A percentile compares a stretch with the other conserved stretches of the same genome.
Evolutionary conservation across 2,329 filamentous ascomycete species (phyloP).

Genomic region (Fusarium austroafricanum): DNA sequence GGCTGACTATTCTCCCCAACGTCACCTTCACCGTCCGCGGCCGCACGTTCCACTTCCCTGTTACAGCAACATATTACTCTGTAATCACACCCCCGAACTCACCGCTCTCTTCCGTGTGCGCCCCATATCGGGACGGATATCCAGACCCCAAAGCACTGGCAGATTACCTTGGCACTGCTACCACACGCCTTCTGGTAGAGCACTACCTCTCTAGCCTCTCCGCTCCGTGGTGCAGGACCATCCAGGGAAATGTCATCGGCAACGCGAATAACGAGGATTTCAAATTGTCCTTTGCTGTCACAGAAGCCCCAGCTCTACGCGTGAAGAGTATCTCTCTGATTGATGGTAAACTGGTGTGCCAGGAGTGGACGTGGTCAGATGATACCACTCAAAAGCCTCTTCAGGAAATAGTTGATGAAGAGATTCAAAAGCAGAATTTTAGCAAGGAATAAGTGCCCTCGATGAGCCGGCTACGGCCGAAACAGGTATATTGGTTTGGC

Average conservation of each 20-base stretch:
- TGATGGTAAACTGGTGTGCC: conserved; percentile 25
- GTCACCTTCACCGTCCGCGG: conserved; percentile 57
- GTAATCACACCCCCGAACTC: conserved; percentile 54
- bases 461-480: neutral
- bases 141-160: conserved; percentile 57
- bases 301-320: conserved; percentile 36
- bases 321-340: conserved; percentile 37
- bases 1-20: conserved; percentile 59
- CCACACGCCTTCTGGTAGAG: conserved; percentile 55
- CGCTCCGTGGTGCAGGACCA: conserved; percentile 46
- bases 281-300: conserved; percentile 51
- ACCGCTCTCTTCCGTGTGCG: conserved; percentile 54
- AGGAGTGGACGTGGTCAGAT: conserved; percentile 50
- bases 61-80: conserved; percentile 59
- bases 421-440: conserved; percentile 32
- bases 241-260: conserved; percentile 50
- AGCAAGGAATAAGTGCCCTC: conserved; percentile 11
- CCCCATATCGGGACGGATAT: conserved; percentile 59
- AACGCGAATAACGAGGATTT: conserved; percentile 44
- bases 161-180: conserved; percentile 60
- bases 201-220: conserved; percentile 48
- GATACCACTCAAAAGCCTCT: conserved; percentile 24
- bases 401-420: conserved; percentile 40
- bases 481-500: no score
- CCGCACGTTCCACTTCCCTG: conserved; percentile 57